Percentiles rank a stretch among this genome's conserved stretches.
These are phyloP conservation scores for Murraya paniculata DNA, from an alignment of 345 rosid species.

Conservation along the genomic window DNA sequence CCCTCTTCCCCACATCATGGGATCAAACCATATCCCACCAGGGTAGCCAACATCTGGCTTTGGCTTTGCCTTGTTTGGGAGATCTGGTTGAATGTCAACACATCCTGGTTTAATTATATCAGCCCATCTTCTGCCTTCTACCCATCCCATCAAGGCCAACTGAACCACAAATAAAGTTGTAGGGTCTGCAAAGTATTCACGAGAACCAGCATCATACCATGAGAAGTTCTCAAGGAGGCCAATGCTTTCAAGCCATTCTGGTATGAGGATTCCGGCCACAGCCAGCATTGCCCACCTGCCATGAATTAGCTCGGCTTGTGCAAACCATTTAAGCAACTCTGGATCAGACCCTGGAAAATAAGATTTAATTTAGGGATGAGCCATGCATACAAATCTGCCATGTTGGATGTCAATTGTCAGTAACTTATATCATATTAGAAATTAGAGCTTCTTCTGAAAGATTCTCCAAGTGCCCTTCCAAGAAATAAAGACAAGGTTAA, in stretches of 20 bases:
- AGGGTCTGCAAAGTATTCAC: slow-evolving; percentile 75
- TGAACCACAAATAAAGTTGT: slow-evolving; percentile 68
- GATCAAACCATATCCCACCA: slow-evolving; percentile 92
- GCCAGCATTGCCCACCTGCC: slow-evolving; percentile 99
- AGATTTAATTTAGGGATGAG: not conserved
- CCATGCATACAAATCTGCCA: not conserved
- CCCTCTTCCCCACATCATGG: slow-evolving; percentile 89
- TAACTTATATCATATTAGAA: not conserved
- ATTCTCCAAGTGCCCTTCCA: not conserved
- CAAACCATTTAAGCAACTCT: slow-evolving; percentile 80
- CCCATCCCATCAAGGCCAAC: slow-evolving; percentile 85
- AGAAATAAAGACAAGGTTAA: not conserved
- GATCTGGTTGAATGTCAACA: slow-evolving; percentile 61
- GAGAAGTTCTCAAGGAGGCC: slow-evolving; percentile 73
- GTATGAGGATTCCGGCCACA: slow-evolving; percentile 75
- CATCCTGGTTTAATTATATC: slow-evolving; percentile 82
- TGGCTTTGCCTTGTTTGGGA: slow-evolving; percentile 70
- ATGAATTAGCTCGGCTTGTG: slow-evolving; percentile 89
- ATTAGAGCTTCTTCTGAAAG: no score
- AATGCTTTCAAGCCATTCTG: slow-evolving; percentile 72
- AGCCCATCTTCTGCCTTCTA: slow-evolving; percentile 91
- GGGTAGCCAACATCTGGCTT: slow-evolving; percentile 85
- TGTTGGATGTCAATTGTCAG: not conserved
- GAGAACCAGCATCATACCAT: slow-evolving; percentile 85
- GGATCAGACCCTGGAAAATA: slow-evolving; percentile 76